phyloP scores from a whole-genome alignment of 1,139 yeast genomes.

The Candida freyschussii region DNA sequence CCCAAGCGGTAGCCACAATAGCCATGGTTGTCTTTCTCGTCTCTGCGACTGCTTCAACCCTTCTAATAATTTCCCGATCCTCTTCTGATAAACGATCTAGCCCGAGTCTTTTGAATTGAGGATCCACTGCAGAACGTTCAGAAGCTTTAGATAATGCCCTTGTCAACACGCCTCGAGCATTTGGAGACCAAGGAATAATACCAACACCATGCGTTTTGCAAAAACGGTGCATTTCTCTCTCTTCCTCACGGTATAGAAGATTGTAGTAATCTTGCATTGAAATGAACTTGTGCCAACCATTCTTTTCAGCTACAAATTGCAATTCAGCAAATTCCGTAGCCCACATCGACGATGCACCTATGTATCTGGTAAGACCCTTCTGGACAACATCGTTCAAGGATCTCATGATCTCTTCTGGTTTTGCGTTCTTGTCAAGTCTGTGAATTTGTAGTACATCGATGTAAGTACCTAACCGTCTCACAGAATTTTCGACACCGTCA shows the following conservation, averaged over 20 bases:
- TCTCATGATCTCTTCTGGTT: slow-evolving; percentile 48
- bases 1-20: slow-evolving; percentile 50
- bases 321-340: slow-evolving; percentile 44
- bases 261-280: slow-evolving; percentile 58
- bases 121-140: slow-evolving; percentile 1
- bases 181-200: slow-evolving; percentile 48
- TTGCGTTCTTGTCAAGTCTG: slow-evolving; percentile 40
- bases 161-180: slow-evolving; percentile 43
- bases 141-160: slow-evolving; percentile 32
- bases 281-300: slow-evolving; percentile 51
- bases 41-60: slow-evolving; percentile 43
- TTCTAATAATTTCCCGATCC: too few relatives aligned
- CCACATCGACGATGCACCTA: slow-evolving; percentile 58
- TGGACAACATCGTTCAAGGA: slow-evolving; percentile 49
- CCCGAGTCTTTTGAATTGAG: slow-evolving; percentile 1
- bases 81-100: not conserved
- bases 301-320: slow-evolving; percentile 46
- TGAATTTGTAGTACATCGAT: slow-evolving; percentile 46
- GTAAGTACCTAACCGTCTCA: slow-evolving; percentile 48
- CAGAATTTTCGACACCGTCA: slow-evolving; percentile 45
- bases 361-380: slow-evolving; percentile 44
- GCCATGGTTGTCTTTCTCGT: slow-evolving; percentile 45
- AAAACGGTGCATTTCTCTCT: slow-evolving; percentile 53
- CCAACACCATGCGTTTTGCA: slow-evolving; percentile 46
- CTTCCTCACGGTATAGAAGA: slow-evolving; percentile 54